Evolutionary conservation across 2,329 filamentous ascomycete genomes (phyloP), one percentile per base, ranked within the genome.

Genomic region (Botrytis paeoniae): DNA sequence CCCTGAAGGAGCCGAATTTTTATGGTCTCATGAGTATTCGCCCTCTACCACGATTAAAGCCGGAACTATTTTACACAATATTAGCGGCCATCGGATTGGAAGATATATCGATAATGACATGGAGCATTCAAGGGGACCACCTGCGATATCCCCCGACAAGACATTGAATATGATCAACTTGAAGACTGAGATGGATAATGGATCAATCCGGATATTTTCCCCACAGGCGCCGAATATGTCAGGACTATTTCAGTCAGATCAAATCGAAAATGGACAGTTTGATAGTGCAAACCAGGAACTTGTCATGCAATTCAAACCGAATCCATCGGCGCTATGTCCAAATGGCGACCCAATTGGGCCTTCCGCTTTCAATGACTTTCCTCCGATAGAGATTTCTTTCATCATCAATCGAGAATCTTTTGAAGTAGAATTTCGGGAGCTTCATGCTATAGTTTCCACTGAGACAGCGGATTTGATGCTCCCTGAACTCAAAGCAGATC

Each of bases 351-450:
- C 48, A 12, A 70, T 78, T 29, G 78, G 78, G 10, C 35, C 73
- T 20, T 70, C 74, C 43, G 76, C 76, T 16, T 60, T 80, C 7
- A 75, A 72, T 12, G 75, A 74, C n/a, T 80, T 80, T 45, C 80
- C 80, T 16, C 60, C 73, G 3, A 69, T 81, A 25, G 80, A 81
- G 72, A 80, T 82, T 69, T 61, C 60, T 6, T 78, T 81, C 57
- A 41, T 70, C 12, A 75, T 78, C 20, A 66, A 79, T 29, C 37
- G 48, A 20, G 29, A 65, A 18, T 73, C 68, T 1, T 74, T 75
- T 43, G 60, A 74, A 37, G 39, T 78, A 18, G 70, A 69, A 18
- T 63, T 80, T 7, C 61, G 73, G 51, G 51, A 71, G 22, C 69
- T 81, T 10, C 59, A 71, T 37, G 80, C 80, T 39, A 64, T 80